Evolutionary conservation across 371 early-diverging fungal genomes (phyloP).

Genomic region (Pancytospora philotis): DNA sequence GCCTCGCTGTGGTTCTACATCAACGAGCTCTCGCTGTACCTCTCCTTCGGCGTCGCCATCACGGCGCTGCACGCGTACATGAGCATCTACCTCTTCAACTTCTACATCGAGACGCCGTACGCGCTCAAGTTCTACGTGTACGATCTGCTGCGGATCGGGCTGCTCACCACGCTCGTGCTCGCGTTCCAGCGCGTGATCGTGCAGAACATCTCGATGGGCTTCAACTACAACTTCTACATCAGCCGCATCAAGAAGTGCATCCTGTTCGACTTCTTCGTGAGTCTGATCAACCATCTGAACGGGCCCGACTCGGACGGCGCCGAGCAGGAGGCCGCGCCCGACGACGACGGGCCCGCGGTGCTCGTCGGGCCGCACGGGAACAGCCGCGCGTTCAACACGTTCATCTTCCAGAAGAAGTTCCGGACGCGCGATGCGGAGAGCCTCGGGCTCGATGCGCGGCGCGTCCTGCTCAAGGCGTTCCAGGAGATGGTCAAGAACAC

Average conservation of each 20-base stretch:
- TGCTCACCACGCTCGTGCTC: slow-evolving; percentile 11
- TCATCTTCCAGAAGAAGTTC: slow-evolving; percentile 43
- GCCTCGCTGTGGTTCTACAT: slow-evolving; percentile 38
- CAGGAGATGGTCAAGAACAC: slow-evolving; percentile 26
- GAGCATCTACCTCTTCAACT: slow-evolving; percentile 1
- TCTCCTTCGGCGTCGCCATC: slow-evolving; percentile 18
- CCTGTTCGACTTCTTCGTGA: slow-evolving; percentile 51
- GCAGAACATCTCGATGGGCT: slow-evolving; percentile 42
- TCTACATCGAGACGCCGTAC: slow-evolving; percentile 9
- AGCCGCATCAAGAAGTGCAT: slow-evolving; percentile 47
- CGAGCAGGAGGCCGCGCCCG: neutral
- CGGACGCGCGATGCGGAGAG: neutral
- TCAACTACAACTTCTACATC: slow-evolving; percentile 57
- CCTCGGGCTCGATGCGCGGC: slow-evolving; percentile 37
- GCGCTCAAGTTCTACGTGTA: slow-evolving; percentile 28
- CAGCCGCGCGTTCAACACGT: slow-evolving; percentile 1
- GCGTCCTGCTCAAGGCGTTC: slow-evolving; percentile 57
- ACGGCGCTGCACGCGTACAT: neutral
- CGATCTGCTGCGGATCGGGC: slow-evolving; percentile 9
- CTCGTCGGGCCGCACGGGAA: neutral
- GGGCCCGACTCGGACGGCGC: slow-evolving; percentile 20
- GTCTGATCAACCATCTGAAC: slow-evolving; percentile 23
- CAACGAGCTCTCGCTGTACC: slow-evolving; percentile 37
- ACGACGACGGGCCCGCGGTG: slow-evolving; percentile 25
- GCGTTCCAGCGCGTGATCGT: slow-evolving; percentile 27